Conservation (phyloP, 75 land plant genomes). For the Selaginella moellendorffii region DNA sequence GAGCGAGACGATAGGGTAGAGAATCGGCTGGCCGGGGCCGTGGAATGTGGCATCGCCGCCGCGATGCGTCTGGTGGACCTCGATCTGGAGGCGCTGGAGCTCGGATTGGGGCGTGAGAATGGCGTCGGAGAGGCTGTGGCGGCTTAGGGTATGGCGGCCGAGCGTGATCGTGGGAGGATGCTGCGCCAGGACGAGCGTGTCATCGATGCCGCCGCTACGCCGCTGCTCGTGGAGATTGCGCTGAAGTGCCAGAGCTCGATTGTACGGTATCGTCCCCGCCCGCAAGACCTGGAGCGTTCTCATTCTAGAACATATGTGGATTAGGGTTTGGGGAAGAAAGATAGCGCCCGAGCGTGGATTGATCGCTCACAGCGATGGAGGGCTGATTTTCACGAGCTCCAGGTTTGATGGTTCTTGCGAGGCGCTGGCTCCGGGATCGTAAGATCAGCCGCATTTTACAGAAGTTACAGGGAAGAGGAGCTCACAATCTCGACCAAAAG, state of each 20-base stretch:
- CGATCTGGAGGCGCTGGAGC: constrained; percentile 49
- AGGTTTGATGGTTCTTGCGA: too few species aligned
- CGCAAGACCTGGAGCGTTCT: constrained; percentile 47
- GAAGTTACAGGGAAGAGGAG: too few species aligned
- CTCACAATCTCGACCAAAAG: too few species aligned
- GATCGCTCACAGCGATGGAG: too few species aligned
- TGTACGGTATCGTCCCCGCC: constrained; percentile 52
- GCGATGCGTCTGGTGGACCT: constrained; percentile 59
- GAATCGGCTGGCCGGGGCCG: constrained; percentile 70
- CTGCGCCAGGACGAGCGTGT: constrained; percentile 52
- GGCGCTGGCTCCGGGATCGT: too few species aligned
- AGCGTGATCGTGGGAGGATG: constrained; percentile 92
- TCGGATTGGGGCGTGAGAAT: constrained; percentile 38
- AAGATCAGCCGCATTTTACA: too few species aligned
- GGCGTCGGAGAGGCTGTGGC: constrained; percentile 57
- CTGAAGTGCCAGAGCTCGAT: constrained; percentile 55
- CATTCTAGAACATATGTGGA: too few species aligned
- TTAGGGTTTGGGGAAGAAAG: too few species aligned
- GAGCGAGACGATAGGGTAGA: constrained; percentile 67
- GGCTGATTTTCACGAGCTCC: too few species aligned
- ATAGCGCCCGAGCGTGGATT: too few species aligned
- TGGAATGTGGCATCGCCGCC: constrained; percentile 93
- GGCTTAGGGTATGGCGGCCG: too few species aligned
- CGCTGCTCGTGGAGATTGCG: constrained; percentile 36
- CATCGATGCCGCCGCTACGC: constrained; percentile 32